These are phyloP conservation scores for Pyrenophora teres DNA, from an alignment of 2,329 filamentous ascomycete species.

Conservation along the genomic window DNA sequence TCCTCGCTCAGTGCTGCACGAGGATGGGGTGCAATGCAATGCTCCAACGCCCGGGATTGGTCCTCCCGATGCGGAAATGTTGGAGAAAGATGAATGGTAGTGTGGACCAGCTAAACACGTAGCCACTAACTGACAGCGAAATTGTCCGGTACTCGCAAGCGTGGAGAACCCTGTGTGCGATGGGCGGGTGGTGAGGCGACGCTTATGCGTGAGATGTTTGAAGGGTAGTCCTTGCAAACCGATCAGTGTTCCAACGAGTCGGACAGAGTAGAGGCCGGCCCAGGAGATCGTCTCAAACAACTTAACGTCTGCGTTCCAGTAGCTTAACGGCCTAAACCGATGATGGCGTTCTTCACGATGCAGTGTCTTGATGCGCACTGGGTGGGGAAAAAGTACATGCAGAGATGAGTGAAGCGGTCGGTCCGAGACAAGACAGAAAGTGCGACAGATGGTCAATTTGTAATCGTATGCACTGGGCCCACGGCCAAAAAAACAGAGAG, in stretches of 20 bases:
- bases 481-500: conserved; percentile 24
- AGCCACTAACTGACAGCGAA: conserved; percentile 37
- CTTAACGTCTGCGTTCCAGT: conserved; percentile 40
- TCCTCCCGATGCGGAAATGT: conserved; percentile 46
- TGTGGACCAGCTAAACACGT: conserved; percentile 39
- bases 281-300: conserved; percentile 44
- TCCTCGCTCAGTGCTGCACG: conserved; percentile 43
- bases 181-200: conserved; percentile 36
- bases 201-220: conserved; percentile 37
- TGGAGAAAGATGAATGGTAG: conserved; percentile 37
- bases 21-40: conserved; percentile 35
- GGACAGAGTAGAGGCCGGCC: conserved; percentile 25
- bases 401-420: conserved; percentile 43
- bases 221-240: conserved; percentile 45
- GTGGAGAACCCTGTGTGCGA: conserved; percentile 39
- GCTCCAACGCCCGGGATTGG: conserved; percentile 37
- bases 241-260: conserved; percentile 38
- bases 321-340: conserved; percentile 40
- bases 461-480: conserved; percentile 32
- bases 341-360: conserved; percentile 37
- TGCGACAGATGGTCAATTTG: conserved; percentile 43
- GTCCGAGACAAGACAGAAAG: conserved; percentile 41
- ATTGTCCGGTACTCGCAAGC: conserved; percentile 38
- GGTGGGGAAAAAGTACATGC: conserved; percentile 37
- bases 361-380: conserved; percentile 33